Evolutionary conservation across 257 asterid species (phyloP).

Genomic region (Knoxia roxburghii): DNA sequence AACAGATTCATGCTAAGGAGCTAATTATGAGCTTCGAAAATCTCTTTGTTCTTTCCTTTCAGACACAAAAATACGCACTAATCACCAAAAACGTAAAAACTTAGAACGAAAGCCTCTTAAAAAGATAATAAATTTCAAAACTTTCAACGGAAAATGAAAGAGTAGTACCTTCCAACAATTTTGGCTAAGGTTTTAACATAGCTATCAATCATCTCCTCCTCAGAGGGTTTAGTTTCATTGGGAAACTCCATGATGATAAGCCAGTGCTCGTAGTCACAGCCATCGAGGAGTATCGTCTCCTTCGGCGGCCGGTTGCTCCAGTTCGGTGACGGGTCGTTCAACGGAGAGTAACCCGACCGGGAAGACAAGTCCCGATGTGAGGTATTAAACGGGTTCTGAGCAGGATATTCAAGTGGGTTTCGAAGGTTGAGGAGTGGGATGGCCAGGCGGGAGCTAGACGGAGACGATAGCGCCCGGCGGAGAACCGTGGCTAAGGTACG

Average conservation of each 20-base stretch:
- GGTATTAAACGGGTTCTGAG: conserved; percentile 17
- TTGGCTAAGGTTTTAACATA: conserved; percentile 84
- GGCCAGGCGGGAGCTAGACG: conserved; percentile 38
- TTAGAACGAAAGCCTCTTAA: background rate
- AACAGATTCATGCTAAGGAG: too few relatives aligned
- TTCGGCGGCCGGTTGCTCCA: conserved; percentile 98
- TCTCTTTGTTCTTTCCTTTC: too few relatives aligned
- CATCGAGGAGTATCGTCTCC: conserved; percentile 84
- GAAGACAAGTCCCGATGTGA: conserved; percentile 56
- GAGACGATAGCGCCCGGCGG: conserved; percentile 33
- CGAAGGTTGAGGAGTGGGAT: conserved; percentile 34
- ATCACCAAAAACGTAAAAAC: background rate
- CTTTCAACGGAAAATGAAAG: conserved; percentile 1
- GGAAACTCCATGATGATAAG: conserved; percentile 77
- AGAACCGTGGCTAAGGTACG: conserved; percentile 56
- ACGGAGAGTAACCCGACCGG: conserved; percentile 72
- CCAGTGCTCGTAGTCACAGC: conserved; percentile 98
- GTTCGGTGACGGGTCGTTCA: conserved; percentile 92
- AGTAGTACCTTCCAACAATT: conserved; percentile 68
- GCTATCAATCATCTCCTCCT: conserved; percentile 64
- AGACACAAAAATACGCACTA: background rate
- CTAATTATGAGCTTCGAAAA: too few relatives aligned
- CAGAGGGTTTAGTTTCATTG: conserved; percentile 62
- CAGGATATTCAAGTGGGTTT: conserved; percentile 7
- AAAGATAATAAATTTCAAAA: background rate